A percentile compares a stretch with the other conserved stretches of the same genome.
Conservation (phyloP, 345 rosid genomes). For the Eucalyptus cladocalyx region DNA sequence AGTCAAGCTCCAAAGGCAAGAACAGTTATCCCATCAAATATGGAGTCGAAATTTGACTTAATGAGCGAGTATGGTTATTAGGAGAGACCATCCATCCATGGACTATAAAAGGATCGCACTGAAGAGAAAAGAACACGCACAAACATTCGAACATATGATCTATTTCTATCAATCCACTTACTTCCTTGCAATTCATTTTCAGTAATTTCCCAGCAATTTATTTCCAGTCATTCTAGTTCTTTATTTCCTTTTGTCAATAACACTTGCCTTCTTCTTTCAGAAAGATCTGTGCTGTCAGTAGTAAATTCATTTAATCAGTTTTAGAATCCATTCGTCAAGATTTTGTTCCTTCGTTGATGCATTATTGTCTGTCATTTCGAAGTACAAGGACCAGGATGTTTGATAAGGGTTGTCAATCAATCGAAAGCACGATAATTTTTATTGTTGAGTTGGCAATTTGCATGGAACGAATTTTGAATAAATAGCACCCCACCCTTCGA, state of each 20-base stretch:
- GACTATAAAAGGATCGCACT: not conserved
- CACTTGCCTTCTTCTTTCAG: not conserved
- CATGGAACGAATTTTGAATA: not conserved
- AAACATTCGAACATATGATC: not conserved
- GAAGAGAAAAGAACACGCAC: not conserved
- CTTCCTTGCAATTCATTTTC: not conserved
- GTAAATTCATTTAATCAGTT: not conserved
- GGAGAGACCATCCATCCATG: not conserved
- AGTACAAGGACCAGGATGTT: not conserved
- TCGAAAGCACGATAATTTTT: not conserved
- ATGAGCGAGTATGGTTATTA: not conserved
- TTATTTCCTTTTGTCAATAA: not conserved
- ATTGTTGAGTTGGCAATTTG: not conserved
- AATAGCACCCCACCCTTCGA: not conserved
- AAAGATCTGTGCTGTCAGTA: not conserved
- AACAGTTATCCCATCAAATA: not conserved
- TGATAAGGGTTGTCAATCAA: not conserved
- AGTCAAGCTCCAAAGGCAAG: not conserved
- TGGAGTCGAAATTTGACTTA: not conserved
- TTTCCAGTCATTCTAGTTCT: not conserved
- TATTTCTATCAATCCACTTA: not conserved
- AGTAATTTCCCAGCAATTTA: not conserved
- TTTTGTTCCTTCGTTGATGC: not conserved
- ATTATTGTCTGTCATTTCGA: not conserved
- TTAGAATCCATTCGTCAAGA: not conserved